Base-by-base conservation (phyloP, 1,284 basidiomycete species). In the Volvariella volvacea region DNA sequence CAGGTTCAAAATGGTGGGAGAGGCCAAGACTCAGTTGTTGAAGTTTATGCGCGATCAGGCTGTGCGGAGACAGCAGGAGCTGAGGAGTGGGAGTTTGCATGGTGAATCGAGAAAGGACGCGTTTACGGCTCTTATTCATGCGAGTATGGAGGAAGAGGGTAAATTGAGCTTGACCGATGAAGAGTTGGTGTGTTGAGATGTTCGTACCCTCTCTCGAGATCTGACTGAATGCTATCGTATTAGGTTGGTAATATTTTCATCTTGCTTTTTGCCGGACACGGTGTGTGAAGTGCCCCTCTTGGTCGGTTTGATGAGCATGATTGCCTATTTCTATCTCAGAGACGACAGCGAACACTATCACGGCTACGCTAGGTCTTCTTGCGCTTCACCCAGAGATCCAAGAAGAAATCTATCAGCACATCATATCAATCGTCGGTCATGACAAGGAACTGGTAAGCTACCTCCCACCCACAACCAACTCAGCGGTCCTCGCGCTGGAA, bases 261-360 rank as follows among this genome's bases (percentile, higher is more conserved):
- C 6, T 61, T 78, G 52, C 53, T 80, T 39, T 73, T 78, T 44
- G 75, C 77, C 39, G 77, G 78, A 10, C 75, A 79, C 54, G 78
- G 77, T 70, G 50, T 40, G 61, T 49, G 7, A 14, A 17, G n/a
- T n/a, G 25, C 39, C 10, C 19, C 30, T 16, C 6, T 7, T 22
- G 20, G n/a, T n/a, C 4, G 33, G 4, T 10, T 6, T 16, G 15
- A 15, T 28, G 6, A 6, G 6, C 12, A 6, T 28, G 12, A 15
- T 17, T 22, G 15, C n/a, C n/a, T n/a, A n/a, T 14, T 10, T 38
- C 42, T 40, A 47, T 4, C 42, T 0, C 45, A 69, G 69, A 70
- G 47, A 70, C 66, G 0, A 67, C 64, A 2, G 34, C 34, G 15
- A 6, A 63, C 22, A 61, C 59, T 1, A 50, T 71, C 21, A 61